Evolutionary conservation across 345 rosid genomes (phyloP), one percentile per base, ranked within the genome.

Genomic region (Noccaea caerulescens): DNA sequence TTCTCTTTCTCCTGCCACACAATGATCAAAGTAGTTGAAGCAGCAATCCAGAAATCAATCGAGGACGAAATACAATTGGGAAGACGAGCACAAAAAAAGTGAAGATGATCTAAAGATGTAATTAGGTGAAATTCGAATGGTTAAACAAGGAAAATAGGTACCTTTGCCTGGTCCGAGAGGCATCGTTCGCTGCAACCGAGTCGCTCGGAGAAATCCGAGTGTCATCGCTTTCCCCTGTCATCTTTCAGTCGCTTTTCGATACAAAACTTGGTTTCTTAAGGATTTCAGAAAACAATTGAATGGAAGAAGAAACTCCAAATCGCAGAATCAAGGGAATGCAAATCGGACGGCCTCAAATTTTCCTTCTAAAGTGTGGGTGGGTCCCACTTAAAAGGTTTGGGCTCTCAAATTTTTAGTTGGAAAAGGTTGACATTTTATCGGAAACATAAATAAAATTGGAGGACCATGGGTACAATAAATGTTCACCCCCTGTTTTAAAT

Each of bases 1-100:
- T 88, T 64, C 97, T 86, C 85, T 82, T 93, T 68, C 73, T 93
- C 85, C 98, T 93, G 70, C 67, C 76, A 79, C 43, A 38, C 37
- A 53, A n/a, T n/a, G n/a, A n/a, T n/a, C n/a, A n/a, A n/a, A n/a
- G n/a, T n/a, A n/a, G n/a, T n/a, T n/a, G n/a, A n/a, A n/a, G n/a
- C n/a, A n/a, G n/a, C n/a, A n/a, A n/a, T n/a, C n/a, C n/a, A n/a
- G n/a, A n/a, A 18, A 18, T n/a, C 38, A 45, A 53, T 13, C 8
- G 12, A 33, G 12, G 7, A 2, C 6, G 1, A 20, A 6, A 25
- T 8, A 20, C 44, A 9, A 61, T 23, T 51, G 33, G 32, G 8
- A 20, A 49, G 10, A 9, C 5, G 10, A 20, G 30, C 12, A 11
- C 30, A 1, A 27, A 27, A 13, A n/a, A 44, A 60, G 47, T 16